phyloP scores from a whole-genome alignment of 2,329 filamentous ascomycete genomes.

The Aspergillus sclerotialis region DNA sequence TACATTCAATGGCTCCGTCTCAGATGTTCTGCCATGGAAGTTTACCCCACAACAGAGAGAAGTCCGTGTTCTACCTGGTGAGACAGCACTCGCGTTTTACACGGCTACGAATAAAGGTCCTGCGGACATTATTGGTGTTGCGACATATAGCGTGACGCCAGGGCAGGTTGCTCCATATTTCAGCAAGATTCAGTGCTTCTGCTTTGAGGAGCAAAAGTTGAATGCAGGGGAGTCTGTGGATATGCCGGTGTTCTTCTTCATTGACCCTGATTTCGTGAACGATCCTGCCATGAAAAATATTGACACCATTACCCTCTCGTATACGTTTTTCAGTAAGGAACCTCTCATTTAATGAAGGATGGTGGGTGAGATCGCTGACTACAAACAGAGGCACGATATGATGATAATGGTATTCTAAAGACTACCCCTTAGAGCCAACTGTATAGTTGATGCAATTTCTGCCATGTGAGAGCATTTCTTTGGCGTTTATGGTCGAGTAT shows the following conservation, averaged over 20 bases:
- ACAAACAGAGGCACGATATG: conserved; percentile 67
- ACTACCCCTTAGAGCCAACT: conserved; percentile 41
- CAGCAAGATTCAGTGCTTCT: conserved; percentile 99
- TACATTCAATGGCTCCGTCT: conserved; percentile 92
- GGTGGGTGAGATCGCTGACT: conserved; percentile 18
- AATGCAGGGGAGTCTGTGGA: conserved; percentile 95
- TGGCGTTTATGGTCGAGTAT: too few species aligned
- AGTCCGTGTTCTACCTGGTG: conserved; percentile 87
- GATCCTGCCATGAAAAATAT: conserved; percentile 91
- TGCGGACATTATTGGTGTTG: conserved; percentile 93
- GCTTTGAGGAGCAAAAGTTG: conserved; percentile 92
- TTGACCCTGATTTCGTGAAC: conserved; percentile 89
- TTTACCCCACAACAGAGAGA: conserved; percentile 95
- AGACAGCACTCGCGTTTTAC: conserved; percentile 96
- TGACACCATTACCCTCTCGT: conserved; percentile 90
- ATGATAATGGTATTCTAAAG: conserved; percentile 66
- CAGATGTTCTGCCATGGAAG: conserved; percentile 93
- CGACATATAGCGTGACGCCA: conserved; percentile 94
- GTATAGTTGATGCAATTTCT: conserved; percentile 4
- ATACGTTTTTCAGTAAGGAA: conserved; percentile 91
- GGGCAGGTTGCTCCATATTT: conserved; percentile 96
- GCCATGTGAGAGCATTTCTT: too few species aligned
- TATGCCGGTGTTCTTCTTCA: conserved; percentile 99
- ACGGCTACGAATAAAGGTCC: conserved; percentile 88
- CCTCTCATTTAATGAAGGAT: too few species aligned